Base-by-base conservation (phyloP, 2,329 filamentous ascomycete genomes). In the Colletotrichum acutatum region DNA sequence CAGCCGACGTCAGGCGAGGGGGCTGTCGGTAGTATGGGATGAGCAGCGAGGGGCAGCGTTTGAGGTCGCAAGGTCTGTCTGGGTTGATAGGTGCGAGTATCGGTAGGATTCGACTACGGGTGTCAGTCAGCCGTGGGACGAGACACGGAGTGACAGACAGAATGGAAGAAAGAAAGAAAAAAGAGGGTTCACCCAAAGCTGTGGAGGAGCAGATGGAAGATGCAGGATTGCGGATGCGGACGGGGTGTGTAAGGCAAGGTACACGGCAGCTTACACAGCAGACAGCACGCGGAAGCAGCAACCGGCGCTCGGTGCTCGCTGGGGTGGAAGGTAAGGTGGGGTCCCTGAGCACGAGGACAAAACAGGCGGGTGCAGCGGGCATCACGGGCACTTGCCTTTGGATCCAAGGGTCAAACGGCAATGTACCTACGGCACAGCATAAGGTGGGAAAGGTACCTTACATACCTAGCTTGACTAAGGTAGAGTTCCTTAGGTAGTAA, bases 291-390 rank as follows among this genome's bases (percentile, higher is more conserved):
- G 56, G n/a, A 54, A n/a, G n/a, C 61, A 52, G 54, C 56, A 53
- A 54, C 49, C 70, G 61, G 71, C 71, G 71, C 70, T 65, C 60
- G 66, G 70, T 69, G 70, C 37, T 42, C 37, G 37, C 37, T 42
- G 14, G 37, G 37, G 34, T 3, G 19, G 42, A 19, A 46, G 37
- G 37, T 3, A n/a, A 49, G 42, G 42, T 49, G 42, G 42, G 56
- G 67, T 60, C 26, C 49, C 71, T 65, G 71, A 73, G 66, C 71
- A 73, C 71, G 71, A 70, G 71, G 71, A 73, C 71, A 73, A 70
- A 71, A 67, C 71, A 57, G 56, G 68, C 62, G 56, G 46, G 53
- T 70, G 59, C 37, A 37, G 60, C 52, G 59, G 53, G 28, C 34
- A 61, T 42, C 57, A 60, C 34, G 57, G 52, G 42, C 42, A 49